Conservation (phyloP, 768 basidiomycete species). For the Ephemerocybe angulata region DNA sequence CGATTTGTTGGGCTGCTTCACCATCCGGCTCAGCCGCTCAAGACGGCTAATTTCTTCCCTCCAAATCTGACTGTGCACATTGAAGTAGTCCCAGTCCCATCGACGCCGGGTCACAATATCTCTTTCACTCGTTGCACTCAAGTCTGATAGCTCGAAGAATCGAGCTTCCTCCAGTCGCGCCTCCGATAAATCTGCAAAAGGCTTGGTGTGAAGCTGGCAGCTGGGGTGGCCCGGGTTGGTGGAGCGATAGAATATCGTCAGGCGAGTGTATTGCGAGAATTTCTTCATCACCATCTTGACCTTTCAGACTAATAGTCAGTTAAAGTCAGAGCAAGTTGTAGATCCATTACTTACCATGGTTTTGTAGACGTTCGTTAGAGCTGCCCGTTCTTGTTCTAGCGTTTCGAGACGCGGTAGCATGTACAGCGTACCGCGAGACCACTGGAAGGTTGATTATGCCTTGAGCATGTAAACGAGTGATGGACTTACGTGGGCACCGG, state of each 20-base stretch:
- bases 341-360: conserved; percentile 8
- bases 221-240: not conserved
- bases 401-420: conserved; percentile 12
- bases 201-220: not conserved
- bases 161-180: not conserved
- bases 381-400: conserved; percentile 5
- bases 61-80: conserved; percentile 14
- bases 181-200: not conserved
- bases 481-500: conserved; percentile 14
- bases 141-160: not conserved
- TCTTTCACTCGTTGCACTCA: not conserved
- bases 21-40: not conserved
- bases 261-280: not conserved
- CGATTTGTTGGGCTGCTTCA: not conserved
- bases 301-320: not conserved
- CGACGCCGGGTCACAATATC: conserved; percentile 7
- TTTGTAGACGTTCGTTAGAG: conserved; percentile 10
- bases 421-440: conserved; percentile 13
- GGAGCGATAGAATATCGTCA: not conserved
- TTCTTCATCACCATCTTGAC: conserved; percentile 1
- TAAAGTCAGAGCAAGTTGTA: not conserved
- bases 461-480: too few species aligned
- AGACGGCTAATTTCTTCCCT: conserved; percentile 2
- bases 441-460: too few species aligned
- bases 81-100: conserved; percentile 18